Conservation (phyloP, 495 filamentous ascomycete species). For the Polyplosphaeria fusca region DNA sequence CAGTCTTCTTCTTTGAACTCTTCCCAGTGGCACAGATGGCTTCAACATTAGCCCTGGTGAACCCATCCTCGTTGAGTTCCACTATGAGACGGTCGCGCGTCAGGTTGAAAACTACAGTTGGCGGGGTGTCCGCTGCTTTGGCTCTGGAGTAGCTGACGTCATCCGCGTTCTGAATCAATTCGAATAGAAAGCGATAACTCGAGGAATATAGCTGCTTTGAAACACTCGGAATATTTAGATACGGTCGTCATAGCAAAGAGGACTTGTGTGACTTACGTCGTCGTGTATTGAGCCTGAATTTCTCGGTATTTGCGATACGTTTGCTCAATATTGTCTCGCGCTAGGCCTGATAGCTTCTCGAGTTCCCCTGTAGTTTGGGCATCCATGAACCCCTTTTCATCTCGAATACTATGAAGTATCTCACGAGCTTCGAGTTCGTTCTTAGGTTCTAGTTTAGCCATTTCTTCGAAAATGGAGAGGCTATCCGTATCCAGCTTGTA, state of each 20-base stretch:
- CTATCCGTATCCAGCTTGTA: no score
- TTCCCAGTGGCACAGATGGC: slow-evolving; percentile 43
- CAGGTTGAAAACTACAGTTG: slow-evolving; percentile 26
- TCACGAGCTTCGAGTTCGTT: slow-evolving; percentile 3
- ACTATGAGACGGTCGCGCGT: slow-evolving; percentile 34
- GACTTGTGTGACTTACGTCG: not conserved
- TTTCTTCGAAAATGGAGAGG: no score
- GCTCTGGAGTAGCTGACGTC: slow-evolving; percentile 4
- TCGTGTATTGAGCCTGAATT: slow-evolving; percentile 8
- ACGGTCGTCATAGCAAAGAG: not conserved
- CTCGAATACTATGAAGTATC: slow-evolving; percentile 4
- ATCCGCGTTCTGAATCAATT: slow-evolving; percentile 24
- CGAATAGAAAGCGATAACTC: slow-evolving; percentile 24
- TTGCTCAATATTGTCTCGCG: slow-evolving; percentile 1
- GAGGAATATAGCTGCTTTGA: slow-evolving; percentile 14
- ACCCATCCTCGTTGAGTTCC: slow-evolving; percentile 48
- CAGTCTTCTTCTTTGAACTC: slow-evolving; percentile 42
- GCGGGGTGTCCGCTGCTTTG: not conserved
- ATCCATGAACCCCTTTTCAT: slow-evolving; percentile 14
- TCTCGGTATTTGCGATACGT: not conserved
- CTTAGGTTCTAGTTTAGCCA: slow-evolving; percentile 6
- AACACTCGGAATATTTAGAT: not conserved
- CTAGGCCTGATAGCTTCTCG: not conserved
- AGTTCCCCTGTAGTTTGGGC: not conserved
- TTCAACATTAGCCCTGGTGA: slow-evolving; percentile 40